Evolutionary conservation across 2,329 filamentous ascomycete species (phyloP), one percentile per base, ranked within the genome.

Genomic region (Plectosphaerella cucumerina): DNA sequence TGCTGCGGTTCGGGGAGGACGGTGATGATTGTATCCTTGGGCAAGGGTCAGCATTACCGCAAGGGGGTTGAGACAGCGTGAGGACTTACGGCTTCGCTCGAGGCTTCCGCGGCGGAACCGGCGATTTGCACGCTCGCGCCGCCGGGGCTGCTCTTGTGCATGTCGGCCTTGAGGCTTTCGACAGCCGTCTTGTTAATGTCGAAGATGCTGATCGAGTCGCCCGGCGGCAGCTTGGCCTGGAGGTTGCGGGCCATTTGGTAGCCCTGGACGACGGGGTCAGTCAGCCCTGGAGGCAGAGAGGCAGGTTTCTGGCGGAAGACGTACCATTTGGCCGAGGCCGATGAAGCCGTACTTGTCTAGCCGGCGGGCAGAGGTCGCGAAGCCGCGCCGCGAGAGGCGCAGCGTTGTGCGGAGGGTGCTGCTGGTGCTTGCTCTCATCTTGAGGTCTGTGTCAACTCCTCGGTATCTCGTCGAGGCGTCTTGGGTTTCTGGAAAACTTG

Each of bases 1-100:
- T 97, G 93, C 23, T 86, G 79, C 1, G 93, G 90, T 61, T 96
- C 90, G 0, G 94, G 94, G 2, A 99, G 81, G 53, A 90, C 91
- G 12, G 92, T 96, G 50, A 99, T 84, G 55, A 96, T 84, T 26
- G 84, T 87, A 71, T 92, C 86, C 93, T 97, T 59, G 49, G 45
- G 14, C 8, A 49, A 46, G n/a, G n/a, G n/a, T 31, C 46, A 18
- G 9, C n/a, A 6, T 10, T 6, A 35, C 18, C 33, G 26, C 18
- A 35, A 10, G 20, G 46, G 3, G 8, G 46, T 18, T 10, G 12
- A 50, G n/a, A n/a, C 34, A 31, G 34, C 2, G 34, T 51, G 35
- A 31, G 23, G 34, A 71, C 76, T 54, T 72, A 83, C 81, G 57
- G 80, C 76, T 48, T 80, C 73, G 54, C 70, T 73, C 3, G 75